Evolutionary conservation across 371 early-diverging fungal species (phyloP), one percentile per base, ranked within the genome.

Genomic region (Syncephalis fuscata): DNA sequence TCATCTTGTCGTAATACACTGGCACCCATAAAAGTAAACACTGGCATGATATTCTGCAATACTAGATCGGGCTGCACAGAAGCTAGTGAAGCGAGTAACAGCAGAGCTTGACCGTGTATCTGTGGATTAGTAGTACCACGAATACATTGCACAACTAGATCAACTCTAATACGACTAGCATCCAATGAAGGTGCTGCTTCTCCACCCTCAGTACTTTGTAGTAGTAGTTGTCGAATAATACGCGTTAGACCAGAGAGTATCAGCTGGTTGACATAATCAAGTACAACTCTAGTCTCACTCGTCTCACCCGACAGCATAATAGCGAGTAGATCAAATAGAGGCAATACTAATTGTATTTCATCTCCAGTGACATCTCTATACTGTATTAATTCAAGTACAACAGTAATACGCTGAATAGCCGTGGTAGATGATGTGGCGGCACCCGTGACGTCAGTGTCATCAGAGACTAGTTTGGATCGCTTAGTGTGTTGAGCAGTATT

Each of bases 11-110:
- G 80, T 49, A 93, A 55, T 0, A 90, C 82, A 55, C 85, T 91
- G 44, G 88, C 87, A n/a, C 94, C 93, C 95, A 96, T 91, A 58
- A 94, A 94, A 7, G 93, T 96, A 58, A 96, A 94, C 24, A 94
- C 78, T 17, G 92, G 88, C 86, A 96, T 92, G 46, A 92, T 83
- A 61, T 89, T 84, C 56, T 85, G 74, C 43, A 96, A 66, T 9
- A 96, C 92, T 45, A 68, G 70, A 43, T 90, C 83, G 1, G 92
- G 88, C 55, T 76, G 80, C 49, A 81, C 61, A 10, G 74, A 66
- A 0, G 90, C 91, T 42, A 93, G 76, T 15, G 88, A 79, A 0
- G 93, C 84, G 76, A 96, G 74, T 45, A 96, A 65, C 37, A 89
- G 63, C 39, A 96, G 70, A 9, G 87, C 75, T 51, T 84, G 80